Evolutionary conservation across 768 basidiomycete species (phyloP).

Genomic region (Pleurotus djamor): DNA sequence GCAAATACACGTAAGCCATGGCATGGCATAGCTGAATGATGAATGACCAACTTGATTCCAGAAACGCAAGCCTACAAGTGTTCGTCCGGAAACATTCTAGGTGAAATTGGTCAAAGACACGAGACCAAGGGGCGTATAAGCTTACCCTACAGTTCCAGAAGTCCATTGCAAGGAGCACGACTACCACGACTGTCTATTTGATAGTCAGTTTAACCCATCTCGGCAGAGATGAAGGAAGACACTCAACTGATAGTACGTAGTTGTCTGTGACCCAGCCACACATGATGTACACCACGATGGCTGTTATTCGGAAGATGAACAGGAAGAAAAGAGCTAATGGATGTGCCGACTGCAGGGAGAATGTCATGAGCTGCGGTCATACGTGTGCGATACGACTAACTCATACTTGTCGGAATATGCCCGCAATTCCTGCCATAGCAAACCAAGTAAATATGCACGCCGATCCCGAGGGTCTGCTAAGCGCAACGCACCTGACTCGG

Average conservation of each 20-base stretch:
- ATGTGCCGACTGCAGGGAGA: conserved; percentile 64
- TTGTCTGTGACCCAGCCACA: conserved; percentile 87
- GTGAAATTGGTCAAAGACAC: background rate
- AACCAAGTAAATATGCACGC: conserved; percentile 5
- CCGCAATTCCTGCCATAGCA: conserved; percentile 53
- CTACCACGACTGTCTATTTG: conserved; percentile 77
- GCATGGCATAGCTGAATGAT: background rate
- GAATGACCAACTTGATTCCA: conserved; percentile 81
- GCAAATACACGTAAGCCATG: conserved; percentile 5
- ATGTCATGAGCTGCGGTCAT: conserved; percentile 8
- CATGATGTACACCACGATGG: conserved; percentile 92
- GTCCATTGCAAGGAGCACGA: conserved; percentile 93
- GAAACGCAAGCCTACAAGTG: conserved; percentile 90
- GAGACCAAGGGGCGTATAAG: background rate
- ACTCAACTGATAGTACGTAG: conserved; percentile 87
- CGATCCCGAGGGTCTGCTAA: background rate
- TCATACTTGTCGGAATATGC: conserved; percentile 73
- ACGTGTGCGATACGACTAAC: conserved; percentile 2
- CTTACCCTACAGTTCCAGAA: conserved; percentile 96
- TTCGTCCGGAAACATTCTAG: conserved; percentile 92
- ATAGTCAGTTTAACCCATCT: background rate
- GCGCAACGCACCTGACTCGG: conserved; percentile 66
- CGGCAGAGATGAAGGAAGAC: conserved; percentile 5
- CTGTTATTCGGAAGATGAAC: conserved; percentile 83
- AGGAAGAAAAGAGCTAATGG: conserved; percentile 84